These are phyloP conservation scores for Adansonia rubrostipa DNA, from an alignment of 441 rosid genomes.

Conservation along the genomic window DNA sequence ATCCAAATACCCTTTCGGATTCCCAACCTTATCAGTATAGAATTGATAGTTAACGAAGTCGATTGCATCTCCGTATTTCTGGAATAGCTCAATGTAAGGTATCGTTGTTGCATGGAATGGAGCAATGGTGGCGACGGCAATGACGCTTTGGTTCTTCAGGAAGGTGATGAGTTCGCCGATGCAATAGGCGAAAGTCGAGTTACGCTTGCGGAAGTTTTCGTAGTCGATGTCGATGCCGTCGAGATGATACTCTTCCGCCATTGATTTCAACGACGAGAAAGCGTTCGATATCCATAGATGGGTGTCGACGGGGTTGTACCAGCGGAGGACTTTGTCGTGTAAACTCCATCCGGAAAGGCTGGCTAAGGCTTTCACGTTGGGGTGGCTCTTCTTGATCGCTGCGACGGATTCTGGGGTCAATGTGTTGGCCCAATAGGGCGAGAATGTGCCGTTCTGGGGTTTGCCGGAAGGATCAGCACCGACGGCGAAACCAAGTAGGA, in stretches of 20 bases:
- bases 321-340: constrained; percentile 39
- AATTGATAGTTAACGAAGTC: constrained; percentile 65
- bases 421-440: constrained; percentile 46
- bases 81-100: constrained; percentile 45
- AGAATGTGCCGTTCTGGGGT: constrained; percentile 47
- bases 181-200: constrained; percentile 45
- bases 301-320: constrained; percentile 45
- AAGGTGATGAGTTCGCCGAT: constrained; percentile 53
- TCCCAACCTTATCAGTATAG: constrained; percentile 52
- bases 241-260: constrained; percentile 43
- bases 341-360: constrained; percentile 63
- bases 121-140: constrained; percentile 49
- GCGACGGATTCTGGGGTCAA: constrained; percentile 41
- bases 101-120: constrained; percentile 40
- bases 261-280: constrained; percentile 43
- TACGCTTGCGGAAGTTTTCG: constrained; percentile 43
- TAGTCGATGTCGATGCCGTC: constrained; percentile 66
- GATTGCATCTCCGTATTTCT: constrained; percentile 35
- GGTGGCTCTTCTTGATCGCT: constrained; percentile 38
- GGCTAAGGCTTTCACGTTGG: constrained; percentile 50
- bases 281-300: constrained; percentile 54
- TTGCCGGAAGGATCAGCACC: constrained; percentile 47
- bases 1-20: constrained; percentile 37
- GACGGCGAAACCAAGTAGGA: constrained; percentile 53
- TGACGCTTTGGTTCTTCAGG: constrained; percentile 43